A percentile compares a stretch with the other conserved stretches of the same genome.
Conservation (phyloP, 768 basidiomycete genomes). For the Russula foetens region DNA sequence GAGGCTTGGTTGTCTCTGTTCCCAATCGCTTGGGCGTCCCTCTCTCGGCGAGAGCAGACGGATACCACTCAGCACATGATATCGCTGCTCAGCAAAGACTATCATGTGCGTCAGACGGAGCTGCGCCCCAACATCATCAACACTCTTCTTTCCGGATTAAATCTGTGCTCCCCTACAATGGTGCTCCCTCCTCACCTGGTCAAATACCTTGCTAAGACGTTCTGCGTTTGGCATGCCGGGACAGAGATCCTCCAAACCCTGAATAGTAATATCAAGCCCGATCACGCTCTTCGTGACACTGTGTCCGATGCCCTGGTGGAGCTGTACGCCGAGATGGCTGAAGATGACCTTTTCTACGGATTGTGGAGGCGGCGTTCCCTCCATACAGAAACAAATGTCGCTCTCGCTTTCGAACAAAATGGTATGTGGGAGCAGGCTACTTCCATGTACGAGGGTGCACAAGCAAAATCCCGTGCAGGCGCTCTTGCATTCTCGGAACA, state of each 20-base stretch:
- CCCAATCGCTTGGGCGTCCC: conserved; percentile 75
- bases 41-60: conserved; percentile 79
- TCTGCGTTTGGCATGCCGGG: conserved; percentile 89
- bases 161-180: conserved; percentile 82
- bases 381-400: conserved; percentile 84
- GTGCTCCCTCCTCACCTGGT: conserved; percentile 89
- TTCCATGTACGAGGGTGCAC: conserved; percentile 81
- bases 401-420: conserved; percentile 86
- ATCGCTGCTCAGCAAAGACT: conserved; percentile 85
- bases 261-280: conserved; percentile 73
- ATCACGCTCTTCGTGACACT: conserved; percentile 69
- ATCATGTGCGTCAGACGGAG: conserved; percentile 83
- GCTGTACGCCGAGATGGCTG: conserved; percentile 89
- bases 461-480: conserved; percentile 74
- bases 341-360: conserved; percentile 97
- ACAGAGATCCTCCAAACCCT: conserved; percentile 79
- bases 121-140: conserved; percentile 88
- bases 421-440: conserved; percentile 96
- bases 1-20: conserved; percentile 86
- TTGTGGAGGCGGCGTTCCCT: conserved; percentile 86
- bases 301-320: conserved; percentile 89
- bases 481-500: conserved; percentile 85
- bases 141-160: conserved; percentile 76
- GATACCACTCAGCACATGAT: conserved; percentile 88
- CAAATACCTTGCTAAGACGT: conserved; percentile 94